phyloP scores from a whole-genome alignment of 768 basidiomycete species.

The Tulasnella sp. region DNA sequence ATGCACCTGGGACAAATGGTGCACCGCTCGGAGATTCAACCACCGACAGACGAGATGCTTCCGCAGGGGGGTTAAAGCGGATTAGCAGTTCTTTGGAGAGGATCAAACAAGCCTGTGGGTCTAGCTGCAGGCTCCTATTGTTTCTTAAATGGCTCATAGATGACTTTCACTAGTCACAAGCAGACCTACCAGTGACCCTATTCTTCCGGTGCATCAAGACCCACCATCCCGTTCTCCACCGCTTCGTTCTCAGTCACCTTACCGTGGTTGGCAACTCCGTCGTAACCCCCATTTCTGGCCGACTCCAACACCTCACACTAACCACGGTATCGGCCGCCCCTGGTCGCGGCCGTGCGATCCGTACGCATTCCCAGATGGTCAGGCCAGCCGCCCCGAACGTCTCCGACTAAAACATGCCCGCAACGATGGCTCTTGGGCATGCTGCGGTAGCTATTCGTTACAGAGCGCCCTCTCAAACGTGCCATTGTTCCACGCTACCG shows the following conservation, averaged over 20 bases:
- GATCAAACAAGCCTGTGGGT: slow-evolving; percentile 11
- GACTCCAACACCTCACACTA: background rate
- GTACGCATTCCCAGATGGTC: slow-evolving; percentile 1
- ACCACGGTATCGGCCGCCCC: background rate
- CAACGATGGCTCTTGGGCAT: background rate
- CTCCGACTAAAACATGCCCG: background rate
- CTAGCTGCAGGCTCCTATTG: background rate
- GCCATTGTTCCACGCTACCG: background rate
- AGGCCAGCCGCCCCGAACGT: background rate
- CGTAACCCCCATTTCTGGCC: slow-evolving; percentile 18
- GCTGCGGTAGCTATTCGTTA: background rate
- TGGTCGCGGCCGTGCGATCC: slow-evolving; percentile 15
- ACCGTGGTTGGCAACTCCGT: background rate
- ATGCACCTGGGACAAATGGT: background rate
- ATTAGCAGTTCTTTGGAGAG: slow-evolving; percentile 15
- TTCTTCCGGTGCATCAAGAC: slow-evolving; percentile 7
- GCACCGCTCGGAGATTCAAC: slow-evolving; percentile 5
- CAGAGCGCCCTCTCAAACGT: background rate
- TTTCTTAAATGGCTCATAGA: background rate
- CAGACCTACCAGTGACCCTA: background rate
- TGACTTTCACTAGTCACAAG: background rate
- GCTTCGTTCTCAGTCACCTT: slow-evolving; percentile 9
- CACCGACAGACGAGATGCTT: background rate
- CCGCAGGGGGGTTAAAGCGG: slow-evolving; percentile 9
- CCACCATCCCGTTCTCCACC: background rate